These are phyloP conservation scores for Ophiosphaerella herpotricha DNA, from an alignment of 2,329 filamentous ascomycete genomes.

Conservation along the genomic window DNA sequence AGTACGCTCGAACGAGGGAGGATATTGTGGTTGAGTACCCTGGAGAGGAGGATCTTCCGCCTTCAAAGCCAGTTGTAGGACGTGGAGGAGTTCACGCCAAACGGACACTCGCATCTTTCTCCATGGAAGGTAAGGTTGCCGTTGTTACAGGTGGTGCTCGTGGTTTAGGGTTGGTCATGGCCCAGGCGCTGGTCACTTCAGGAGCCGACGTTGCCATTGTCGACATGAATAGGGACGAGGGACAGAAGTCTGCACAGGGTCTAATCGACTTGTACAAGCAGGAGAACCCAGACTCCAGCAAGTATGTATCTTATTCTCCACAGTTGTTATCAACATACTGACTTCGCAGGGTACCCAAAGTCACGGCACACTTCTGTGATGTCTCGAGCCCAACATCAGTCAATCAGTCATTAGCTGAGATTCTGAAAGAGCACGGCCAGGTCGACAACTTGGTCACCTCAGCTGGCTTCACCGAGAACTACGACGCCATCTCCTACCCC, in stretches of 20 bases:
- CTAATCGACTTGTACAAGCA: conserved; percentile 76
- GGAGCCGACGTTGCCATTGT: conserved; percentile 90
- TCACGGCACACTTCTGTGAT: conserved; percentile 89
- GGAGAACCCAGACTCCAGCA: conserved; percentile 76
- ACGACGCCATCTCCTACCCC: conserved; percentile 87
- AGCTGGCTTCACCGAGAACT: conserved; percentile 97
- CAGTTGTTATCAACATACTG: conserved; percentile 1
- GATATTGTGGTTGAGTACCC: conserved; percentile 80
- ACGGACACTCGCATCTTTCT: conserved; percentile 83
- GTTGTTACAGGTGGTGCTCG: conserved; percentile 90
- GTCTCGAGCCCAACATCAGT: conserved; percentile 82
- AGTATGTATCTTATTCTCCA: conserved; percentile 50
- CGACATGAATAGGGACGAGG: conserved; percentile 91
- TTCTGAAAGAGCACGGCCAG: conserved; percentile 73
- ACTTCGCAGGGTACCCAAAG: conserved; percentile 67
- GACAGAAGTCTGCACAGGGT: conserved; percentile 72
- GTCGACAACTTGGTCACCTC: conserved; percentile 93
- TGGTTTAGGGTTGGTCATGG: conserved; percentile 89
- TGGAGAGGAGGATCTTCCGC: conserved; percentile 72
- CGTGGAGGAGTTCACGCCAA: conserved; percentile 81
- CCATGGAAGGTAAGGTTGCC: conserved; percentile 79
- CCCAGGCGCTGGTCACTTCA: conserved; percentile 84
- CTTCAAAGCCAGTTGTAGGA: conserved; percentile 71
- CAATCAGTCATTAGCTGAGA: conserved; percentile 70
- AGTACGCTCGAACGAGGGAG: conserved; percentile 79